Evolutionary conservation across 306 rosid genomes (phyloP), one percentile per base, ranked within the genome.

Genomic region (Prunus padus): DNA sequence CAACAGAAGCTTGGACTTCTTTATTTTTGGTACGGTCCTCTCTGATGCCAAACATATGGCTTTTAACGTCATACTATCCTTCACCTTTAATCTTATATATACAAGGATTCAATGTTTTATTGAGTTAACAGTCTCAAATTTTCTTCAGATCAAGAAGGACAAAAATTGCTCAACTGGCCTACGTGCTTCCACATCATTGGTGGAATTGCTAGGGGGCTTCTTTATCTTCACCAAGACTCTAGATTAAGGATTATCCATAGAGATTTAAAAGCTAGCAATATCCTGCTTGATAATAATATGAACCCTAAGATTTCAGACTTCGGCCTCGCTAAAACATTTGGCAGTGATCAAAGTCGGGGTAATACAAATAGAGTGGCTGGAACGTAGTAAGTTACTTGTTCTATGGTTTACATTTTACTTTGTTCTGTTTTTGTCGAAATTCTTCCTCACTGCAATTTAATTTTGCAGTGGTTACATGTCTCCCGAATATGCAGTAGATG

Each of bases 221-320:
- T 83, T 13, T 86, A 83, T 65, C 83, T 86, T 33, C 87, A 86
- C 62, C 85, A 80, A 71, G 89, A 86, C 72, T 86, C 87, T 15
- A 78, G 81, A 68, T 54, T 83, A 49, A 83, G 82, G 69, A 71
- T 83, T 33, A 77, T 83, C 22, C 87, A 80, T 12, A 81, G 85
- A 75, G 85, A 86, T 67, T 67, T 80, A 22, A 86, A 86, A 80
- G 76, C 83, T 16, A 77, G 89, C 67, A 86, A 86, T 55, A 67
- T 86, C 19, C 74, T 83, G 4, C 79, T 83, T 1, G 89, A 86
- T 56, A 75, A 25, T 18, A 59, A 44, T 44, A 66, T 83, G 81
- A 80, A 71, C 63, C 85, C 87, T 1, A 86, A 78, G 66, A 86
- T 86, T 52, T 83, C 85, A 44, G 87, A 86, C 67, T 83, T 86